A percentile compares a stretch with the other conserved stretches of the same genome.
These are phyloP conservation scores for Penicillium arizonense DNA, from an alignment of 495 filamentous ascomycete genomes.

Conservation along the genomic window DNA sequence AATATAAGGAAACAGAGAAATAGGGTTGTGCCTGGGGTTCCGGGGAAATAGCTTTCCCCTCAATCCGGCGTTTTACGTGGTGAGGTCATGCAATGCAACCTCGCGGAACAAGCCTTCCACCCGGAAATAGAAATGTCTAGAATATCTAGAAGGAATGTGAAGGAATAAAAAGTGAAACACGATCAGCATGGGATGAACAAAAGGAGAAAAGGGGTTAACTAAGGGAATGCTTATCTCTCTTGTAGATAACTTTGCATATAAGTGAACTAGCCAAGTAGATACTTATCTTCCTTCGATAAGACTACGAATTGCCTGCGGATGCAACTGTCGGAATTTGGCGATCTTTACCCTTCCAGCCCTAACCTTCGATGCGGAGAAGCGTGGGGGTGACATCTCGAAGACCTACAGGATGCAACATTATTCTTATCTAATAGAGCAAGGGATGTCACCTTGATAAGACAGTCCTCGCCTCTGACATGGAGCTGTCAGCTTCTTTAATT, in stretches of 20 bases:
- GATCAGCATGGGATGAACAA: neutral
- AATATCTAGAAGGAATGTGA: constrained; percentile 4
- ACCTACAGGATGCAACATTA: constrained; percentile 20
- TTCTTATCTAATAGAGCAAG: constrained; percentile 18
- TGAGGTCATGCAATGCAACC: constrained; percentile 14
- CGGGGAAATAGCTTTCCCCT: too few species aligned
- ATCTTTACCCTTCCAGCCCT: constrained; percentile 3
- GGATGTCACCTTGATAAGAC: constrained; percentile 17
- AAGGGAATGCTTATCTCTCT: neutral
- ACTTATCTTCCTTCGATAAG: constrained; percentile 4
- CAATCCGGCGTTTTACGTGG: neutral
- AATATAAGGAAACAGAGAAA: too few species aligned
- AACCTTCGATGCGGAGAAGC: constrained; percentile 23
- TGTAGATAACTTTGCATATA: neutral
- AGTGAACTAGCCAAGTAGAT: neutral
- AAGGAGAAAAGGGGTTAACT: neutral
- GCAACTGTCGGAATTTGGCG: constrained; percentile 17
- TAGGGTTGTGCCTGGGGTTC: too few species aligned
- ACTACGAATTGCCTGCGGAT: constrained; percentile 2
- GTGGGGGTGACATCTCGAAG: constrained; percentile 17
- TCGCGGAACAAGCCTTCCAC: neutral
- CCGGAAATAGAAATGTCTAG: neutral
- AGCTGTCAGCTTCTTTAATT: neutral
- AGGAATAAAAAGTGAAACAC: neutral
- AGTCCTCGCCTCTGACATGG: neutral